A percentile compares a stretch with the other conserved stretches of the same genome.
These are phyloP conservation scores for Aspergillus unguis DNA, from an alignment of 2,329 filamentous ascomycete species.

Conservation along the genomic window DNA sequence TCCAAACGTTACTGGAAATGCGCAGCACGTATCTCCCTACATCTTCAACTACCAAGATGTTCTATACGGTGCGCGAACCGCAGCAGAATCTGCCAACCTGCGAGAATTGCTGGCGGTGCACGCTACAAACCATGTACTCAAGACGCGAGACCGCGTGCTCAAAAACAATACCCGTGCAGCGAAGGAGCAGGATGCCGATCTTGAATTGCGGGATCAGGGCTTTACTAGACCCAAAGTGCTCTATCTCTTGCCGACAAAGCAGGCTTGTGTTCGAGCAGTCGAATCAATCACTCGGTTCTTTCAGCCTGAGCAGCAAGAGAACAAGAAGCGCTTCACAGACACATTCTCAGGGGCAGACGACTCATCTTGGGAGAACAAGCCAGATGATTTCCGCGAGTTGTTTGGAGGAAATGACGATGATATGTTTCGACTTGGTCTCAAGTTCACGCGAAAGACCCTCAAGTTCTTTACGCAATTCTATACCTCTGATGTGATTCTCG, in stretches of 20 bases:
- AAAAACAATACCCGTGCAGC: slow-evolving; percentile 84
- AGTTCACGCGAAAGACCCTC: slow-evolving; percentile 92
- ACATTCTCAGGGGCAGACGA: slow-evolving; percentile 69
- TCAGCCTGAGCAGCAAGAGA: slow-evolving; percentile 87
- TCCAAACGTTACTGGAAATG: slow-evolving; percentile 57
- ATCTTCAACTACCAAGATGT: slow-evolving; percentile 82
- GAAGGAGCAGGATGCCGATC: slow-evolving; percentile 62
- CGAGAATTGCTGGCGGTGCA: slow-evolving; percentile 76
- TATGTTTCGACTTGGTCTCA: slow-evolving; percentile 92
- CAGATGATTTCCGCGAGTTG: slow-evolving; percentile 81
- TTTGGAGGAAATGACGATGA: slow-evolving; percentile 97
- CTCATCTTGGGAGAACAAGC: slow-evolving; percentile 68
- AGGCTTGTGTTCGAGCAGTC: slow-evolving; percentile 76
- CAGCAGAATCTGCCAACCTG: slow-evolving; percentile 65
- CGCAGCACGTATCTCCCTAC: slow-evolving; percentile 64
- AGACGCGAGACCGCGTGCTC: slow-evolving; percentile 84
- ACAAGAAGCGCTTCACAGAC: slow-evolving; percentile 87
- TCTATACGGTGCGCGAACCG: slow-evolving; percentile 68
- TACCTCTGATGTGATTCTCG: slow-evolving; percentile 90
- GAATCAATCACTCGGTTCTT: slow-evolving; percentile 73
- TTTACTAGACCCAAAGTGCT: slow-evolving; percentile 93
- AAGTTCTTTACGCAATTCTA: slow-evolving; percentile 97
- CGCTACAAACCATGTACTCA: slow-evolving; percentile 86
- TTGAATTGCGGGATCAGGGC: slow-evolving; percentile 85
- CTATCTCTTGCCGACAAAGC: slow-evolving; percentile 82